These are phyloP conservation scores for Aspergillus ibericus DNA, from an alignment of 2,329 filamentous ascomycete genomes.

Conservation along the genomic window DNA sequence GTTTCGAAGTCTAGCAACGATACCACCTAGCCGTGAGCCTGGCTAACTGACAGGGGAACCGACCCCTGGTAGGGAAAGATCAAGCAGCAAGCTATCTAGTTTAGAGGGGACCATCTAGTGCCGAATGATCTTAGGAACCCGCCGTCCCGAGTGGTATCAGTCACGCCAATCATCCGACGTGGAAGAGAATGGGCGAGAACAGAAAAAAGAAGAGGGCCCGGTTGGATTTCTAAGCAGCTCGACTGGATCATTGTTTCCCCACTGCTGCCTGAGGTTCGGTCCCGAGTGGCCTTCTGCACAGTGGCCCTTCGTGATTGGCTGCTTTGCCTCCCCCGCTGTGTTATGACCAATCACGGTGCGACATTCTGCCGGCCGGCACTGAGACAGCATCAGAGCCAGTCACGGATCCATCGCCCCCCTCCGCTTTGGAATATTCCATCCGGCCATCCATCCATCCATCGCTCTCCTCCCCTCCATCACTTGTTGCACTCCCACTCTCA, in stretches of 20 bases:
- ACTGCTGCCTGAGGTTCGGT: neutral
- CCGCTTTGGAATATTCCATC: neutral
- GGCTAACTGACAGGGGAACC: no score
- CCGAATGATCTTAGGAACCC: neutral
- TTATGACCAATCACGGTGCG: neutral
- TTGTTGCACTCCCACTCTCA: neutral
- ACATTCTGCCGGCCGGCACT: neutral
- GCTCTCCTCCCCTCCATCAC: neutral
- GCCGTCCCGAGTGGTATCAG: neutral
- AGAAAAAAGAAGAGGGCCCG: neutral
- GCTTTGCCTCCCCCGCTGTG: neutral
- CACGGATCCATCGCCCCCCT: neutral
- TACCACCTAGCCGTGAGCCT: no score
- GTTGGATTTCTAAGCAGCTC: slow-evolving; percentile 6
- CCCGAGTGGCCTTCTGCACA: neutral
- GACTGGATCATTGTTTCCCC: neutral
- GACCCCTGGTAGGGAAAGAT: neutral
- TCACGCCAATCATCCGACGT: neutral
- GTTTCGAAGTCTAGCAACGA: no score
- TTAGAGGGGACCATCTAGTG: neutral
- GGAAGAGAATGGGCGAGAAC: slow-evolving; percentile 4
- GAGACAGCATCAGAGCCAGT: no score
- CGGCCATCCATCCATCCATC: neutral
- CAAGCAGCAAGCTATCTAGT: no score
- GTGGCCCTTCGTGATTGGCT: neutral